Base-by-base conservation (phyloP, 2,329 filamentous ascomycete species). In the Venturia asperata region DNA sequence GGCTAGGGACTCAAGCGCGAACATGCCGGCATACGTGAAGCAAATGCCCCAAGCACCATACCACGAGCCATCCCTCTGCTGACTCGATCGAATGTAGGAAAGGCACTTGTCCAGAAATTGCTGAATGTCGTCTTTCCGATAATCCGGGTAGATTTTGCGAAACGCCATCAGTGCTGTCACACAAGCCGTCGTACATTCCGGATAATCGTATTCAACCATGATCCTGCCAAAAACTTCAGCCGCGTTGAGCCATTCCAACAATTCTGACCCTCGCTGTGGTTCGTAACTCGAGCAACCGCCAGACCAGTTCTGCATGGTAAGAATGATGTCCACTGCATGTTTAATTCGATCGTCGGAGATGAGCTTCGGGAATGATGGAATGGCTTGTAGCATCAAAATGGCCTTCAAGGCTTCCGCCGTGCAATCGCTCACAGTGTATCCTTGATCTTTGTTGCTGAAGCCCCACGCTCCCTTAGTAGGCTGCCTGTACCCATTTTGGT, bases 171-270 rank as follows among this genome's bases (percentile, higher is more conserved):
- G 81, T 0, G 90, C 92, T 1, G 91, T 97, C 3, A 99, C 89
- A 39, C 92, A 91, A 0, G 94, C 92, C 2, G 94, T 97, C 0
- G 94, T 99, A 79, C 94, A 99, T 76, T 99, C 94, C 0, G 93
- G 92, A 72, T 99, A 97, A 74, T 96, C 91, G 75, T 99, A 99
- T 73, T 97, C 93, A 64, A 99, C 88, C 94, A 99, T 99, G 78
- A 99, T 99, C 24, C 87, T 85, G 17, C 91, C 92, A 75, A 99
- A 99, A 0, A 99, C 92, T 74, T 99, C 94, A 1, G 94, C 94
- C 0, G 93, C 93, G 72, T 99, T 99, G 55, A 99, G 83, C 74
- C 87, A 82, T 75, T 99, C 94, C 69, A 97, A 75, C 69, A 84
- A 85, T 69, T 89, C 82, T 11, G 90, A 88, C 1, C 89, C 93